Conservation (phyloP, 1,139 yeast genomes). For the Debaryomycetaceae sp. region DNA sequence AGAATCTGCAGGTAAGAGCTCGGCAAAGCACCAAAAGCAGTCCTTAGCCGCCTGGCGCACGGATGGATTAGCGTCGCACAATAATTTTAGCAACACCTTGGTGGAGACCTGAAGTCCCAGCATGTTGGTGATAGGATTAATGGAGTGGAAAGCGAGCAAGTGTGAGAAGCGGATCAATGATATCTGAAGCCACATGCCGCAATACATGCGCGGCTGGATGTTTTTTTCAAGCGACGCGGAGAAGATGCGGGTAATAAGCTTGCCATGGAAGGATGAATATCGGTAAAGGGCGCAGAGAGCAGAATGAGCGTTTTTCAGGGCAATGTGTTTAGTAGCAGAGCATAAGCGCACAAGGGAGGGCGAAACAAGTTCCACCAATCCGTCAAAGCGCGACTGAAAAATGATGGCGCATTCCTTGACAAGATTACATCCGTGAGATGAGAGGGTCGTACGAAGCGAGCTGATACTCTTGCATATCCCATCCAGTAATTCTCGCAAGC, state of each 20-base stretch:
- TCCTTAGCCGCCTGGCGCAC: conserved; percentile 71
- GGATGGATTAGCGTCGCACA: conserved; percentile 70
- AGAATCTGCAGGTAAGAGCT: conserved; percentile 36
- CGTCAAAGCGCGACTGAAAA: conserved; percentile 41
- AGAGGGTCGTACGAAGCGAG: conserved; percentile 77
- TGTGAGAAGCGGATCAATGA: conserved; percentile 34
- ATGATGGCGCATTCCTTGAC: conserved; percentile 61
- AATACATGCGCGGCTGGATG: conserved; percentile 55
- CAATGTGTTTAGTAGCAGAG: conserved; percentile 67
- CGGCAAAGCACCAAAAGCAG: conserved; percentile 62
- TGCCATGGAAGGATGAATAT: conserved; percentile 42
- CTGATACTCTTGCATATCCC: conserved; percentile 56
- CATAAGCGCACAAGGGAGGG: conserved; percentile 52
- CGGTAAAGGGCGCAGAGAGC: conserved; percentile 53
- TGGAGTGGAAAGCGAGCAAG: conserved; percentile 17
- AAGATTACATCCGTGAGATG: conserved; percentile 65
- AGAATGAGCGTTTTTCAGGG: conserved; percentile 66
- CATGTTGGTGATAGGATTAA: conserved; percentile 23
- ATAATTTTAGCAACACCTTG: conserved; percentile 45
- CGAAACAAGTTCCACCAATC: conserved; percentile 49
- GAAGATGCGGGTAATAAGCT: conserved; percentile 42
- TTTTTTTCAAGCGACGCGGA: conserved; percentile 56
- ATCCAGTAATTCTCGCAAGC: conserved; percentile 39
- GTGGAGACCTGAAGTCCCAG: conserved; percentile 37
- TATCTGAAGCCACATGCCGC: conserved; percentile 64